A percentile compares a stretch with the other conserved stretches of the same genome.
These are phyloP conservation scores for Gloeostereum incarnatum DNA, from an alignment of 768 basidiomycete species.

Conservation along the genomic window DNA sequence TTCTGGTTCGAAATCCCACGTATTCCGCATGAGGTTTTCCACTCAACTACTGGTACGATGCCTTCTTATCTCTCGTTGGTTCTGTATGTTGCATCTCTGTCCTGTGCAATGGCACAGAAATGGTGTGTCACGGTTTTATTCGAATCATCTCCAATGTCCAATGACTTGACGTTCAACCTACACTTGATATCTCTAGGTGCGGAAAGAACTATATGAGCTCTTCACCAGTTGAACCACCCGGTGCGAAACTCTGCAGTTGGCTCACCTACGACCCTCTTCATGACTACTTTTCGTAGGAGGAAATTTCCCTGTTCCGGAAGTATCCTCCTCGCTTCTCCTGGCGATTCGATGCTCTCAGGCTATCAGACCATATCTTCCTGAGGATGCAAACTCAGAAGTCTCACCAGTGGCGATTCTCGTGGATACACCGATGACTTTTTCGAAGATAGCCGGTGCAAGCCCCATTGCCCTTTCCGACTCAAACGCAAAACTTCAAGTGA, in stretches of 20 bases:
- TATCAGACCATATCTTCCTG: constrained; percentile 50
- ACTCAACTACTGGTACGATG: no score
- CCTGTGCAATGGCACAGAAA: no score
- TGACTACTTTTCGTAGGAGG: constrained; percentile 19
- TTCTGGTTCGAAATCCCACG: no score
- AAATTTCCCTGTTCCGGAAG: constrained; percentile 30
- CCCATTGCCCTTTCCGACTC: constrained; percentile 25
- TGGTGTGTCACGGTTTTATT: no score
- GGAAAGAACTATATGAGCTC: constrained; percentile 44
- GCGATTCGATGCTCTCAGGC: constrained; percentile 51
- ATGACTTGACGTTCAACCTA: no score
- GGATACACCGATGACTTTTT: constrained; percentile 40
- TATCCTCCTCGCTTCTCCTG: constrained; percentile 33
- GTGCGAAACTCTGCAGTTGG: constrained; percentile 13
- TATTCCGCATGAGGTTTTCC: no score
- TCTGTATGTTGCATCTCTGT: no score
- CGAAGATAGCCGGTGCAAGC: constrained; percentile 34
- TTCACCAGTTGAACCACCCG: constrained; percentile 32
- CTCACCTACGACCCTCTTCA: constrained; percentile 1
- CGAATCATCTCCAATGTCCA: no score
- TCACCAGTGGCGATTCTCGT: constrained; percentile 36
- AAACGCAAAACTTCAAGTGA: constrained; percentile 24
- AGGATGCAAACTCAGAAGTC: constrained; percentile 26
- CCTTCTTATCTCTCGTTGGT: no score
- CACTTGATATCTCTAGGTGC: constrained; percentile 27